Percentiles rank a stretch among this genome's conserved stretches.
Evolutionary conservation across 2,329 filamentous ascomycete species (phyloP).

Genomic region (Colletotrichum karsti): DNA sequence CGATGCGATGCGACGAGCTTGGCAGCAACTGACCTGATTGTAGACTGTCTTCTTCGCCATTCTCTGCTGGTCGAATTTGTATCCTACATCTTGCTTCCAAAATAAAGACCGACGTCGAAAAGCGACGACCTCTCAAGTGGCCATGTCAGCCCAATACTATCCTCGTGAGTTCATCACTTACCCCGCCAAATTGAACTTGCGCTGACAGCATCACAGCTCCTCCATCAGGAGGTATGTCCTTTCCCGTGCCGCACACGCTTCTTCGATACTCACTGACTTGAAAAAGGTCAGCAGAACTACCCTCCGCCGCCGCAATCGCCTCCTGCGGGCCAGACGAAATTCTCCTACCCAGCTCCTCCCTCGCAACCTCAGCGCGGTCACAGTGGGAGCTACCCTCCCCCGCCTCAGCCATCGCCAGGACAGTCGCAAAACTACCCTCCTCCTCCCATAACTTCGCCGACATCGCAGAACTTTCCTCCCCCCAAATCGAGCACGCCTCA

Average conservation of each 20-base stretch:
- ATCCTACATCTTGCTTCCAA: background rate
- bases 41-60: background rate
- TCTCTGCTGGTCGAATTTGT: background rate
- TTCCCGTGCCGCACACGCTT: background rate
- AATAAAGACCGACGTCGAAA: background rate
- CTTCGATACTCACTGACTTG: conserved; percentile 10
- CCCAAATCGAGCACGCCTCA: conserved; percentile 39
- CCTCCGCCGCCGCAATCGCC: conserved; percentile 57
- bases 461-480: conserved; percentile 30
- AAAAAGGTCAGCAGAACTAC: conserved; percentile 46
- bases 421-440: conserved; percentile 34
- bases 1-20: conserved; percentile 6
- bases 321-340: conserved; percentile 53
- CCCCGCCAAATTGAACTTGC: conserved; percentile 1
- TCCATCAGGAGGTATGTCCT: conserved; percentile 21
- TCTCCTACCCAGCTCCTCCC: conserved; percentile 53
- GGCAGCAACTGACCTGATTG: background rate
- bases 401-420: conserved; percentile 33
- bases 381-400: conserved; percentile 39
- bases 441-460: conserved; percentile 34
- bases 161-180: conserved; percentile 19
- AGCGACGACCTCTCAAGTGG: background rate
- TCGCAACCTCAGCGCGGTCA: conserved; percentile 28
- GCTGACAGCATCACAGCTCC: conserved; percentile 24
- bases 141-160: conserved; percentile 28